These are phyloP conservation scores for Pelomyxa schiedti DNA, from an alignment of 78 protist genomes.

Conservation along the genomic window DNA sequence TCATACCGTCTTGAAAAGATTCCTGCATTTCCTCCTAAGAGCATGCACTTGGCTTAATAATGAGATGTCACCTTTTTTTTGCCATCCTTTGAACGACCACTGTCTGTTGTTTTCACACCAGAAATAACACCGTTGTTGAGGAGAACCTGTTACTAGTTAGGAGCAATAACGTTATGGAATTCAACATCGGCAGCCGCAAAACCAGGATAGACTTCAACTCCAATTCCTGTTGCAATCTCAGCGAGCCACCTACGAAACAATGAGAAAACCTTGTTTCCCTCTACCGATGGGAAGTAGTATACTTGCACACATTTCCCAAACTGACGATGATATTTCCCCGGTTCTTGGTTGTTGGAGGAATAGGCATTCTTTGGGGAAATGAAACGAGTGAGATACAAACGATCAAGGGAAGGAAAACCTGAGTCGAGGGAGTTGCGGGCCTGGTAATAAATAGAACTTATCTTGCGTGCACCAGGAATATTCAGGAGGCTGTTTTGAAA, in stretches of 20 bases:
- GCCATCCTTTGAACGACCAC: constrained; percentile 60
- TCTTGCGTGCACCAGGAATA: too few relatives aligned
- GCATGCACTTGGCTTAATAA: background rate
- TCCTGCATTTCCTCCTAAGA: background rate
- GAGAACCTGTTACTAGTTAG: background rate
- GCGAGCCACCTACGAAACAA: constrained; percentile 67
- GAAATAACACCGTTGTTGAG: background rate
- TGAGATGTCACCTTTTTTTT: background rate
- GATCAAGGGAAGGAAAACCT: too few relatives aligned
- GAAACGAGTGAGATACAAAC: too few relatives aligned
- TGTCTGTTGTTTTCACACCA: constrained; percentile 80
- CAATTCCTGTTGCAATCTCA: constrained; percentile 82
- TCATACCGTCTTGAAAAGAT: constrained; percentile 73
- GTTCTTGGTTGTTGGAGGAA: constrained; percentile 64
- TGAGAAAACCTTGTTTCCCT: too few relatives aligned
- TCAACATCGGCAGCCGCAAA: constrained; percentile 64
- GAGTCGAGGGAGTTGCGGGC: too few relatives aligned
- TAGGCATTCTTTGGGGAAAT: constrained; percentile 34
- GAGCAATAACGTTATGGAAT: background rate
- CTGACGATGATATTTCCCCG: constrained; percentile 88
- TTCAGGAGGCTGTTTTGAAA: too few relatives aligned
- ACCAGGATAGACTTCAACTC: constrained; percentile 91
- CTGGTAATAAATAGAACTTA: constrained; percentile 42
- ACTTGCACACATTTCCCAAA: constrained; percentile 70
- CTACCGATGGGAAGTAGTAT: too few relatives aligned